Conservation (phyloP, 805 yeast species). For the Zygosaccharomyces kombuchaensis region DNA sequence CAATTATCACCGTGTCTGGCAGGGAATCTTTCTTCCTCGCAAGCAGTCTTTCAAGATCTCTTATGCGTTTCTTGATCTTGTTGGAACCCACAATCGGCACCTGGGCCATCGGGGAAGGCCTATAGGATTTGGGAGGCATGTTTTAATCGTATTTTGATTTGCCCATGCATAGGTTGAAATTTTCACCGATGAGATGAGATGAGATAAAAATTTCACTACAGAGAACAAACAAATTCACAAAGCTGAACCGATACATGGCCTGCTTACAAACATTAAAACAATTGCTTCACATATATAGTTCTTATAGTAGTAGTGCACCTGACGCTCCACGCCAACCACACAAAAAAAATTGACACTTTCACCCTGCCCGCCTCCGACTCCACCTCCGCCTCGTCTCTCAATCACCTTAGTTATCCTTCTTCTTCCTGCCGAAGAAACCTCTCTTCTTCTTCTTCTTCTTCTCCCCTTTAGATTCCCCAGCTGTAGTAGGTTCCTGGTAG, state of each 20-base stretch:
- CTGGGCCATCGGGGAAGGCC: constrained; percentile 26
- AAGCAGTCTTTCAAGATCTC: constrained; percentile 77
- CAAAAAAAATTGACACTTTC: background rate
- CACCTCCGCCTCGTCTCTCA: background rate
- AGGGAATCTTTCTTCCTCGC: constrained; percentile 48
- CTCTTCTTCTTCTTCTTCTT: constrained; percentile 67
- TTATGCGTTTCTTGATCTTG: constrained; percentile 74
- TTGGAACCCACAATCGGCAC: constrained; percentile 40
- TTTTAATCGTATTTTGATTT: background rate
- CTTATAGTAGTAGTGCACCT: background rate
- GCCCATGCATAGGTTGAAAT: background rate
- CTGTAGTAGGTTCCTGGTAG: constrained; percentile 53
- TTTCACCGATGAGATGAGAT: background rate
- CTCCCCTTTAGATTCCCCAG: constrained; percentile 16
- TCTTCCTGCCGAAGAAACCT: constrained; percentile 75
- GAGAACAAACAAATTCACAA: background rate
- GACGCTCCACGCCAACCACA: constrained; percentile 5
- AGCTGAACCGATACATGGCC: background rate
- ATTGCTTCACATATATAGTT: background rate
- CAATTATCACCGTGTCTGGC: constrained; percentile 60
- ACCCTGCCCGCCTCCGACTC: background rate
- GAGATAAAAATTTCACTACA: background rate
- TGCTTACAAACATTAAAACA: background rate
- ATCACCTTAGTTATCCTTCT: constrained; percentile 30
- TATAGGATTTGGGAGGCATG: constrained; percentile 9